Conservation (phyloP, 331 rosid genomes). For the Phaseolus coccineus region DNA sequence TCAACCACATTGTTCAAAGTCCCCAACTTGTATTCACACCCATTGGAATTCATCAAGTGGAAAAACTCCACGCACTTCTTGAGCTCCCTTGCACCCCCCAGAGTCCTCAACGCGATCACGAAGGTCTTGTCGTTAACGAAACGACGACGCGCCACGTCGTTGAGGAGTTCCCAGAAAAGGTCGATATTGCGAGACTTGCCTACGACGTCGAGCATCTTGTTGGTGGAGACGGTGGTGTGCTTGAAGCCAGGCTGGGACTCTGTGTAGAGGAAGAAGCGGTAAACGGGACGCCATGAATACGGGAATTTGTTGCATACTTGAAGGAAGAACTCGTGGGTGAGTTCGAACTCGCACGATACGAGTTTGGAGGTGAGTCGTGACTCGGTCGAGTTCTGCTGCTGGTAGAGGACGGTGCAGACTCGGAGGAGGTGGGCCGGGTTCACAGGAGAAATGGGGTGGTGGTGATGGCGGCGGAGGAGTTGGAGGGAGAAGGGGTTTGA, state of each 20-base stretch:
- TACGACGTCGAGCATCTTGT: slow-evolving; percentile 59
- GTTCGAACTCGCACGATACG: slow-evolving; percentile 55
- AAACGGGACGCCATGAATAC: slow-evolving; percentile 84
- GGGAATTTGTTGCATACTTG: slow-evolving; percentile 90
- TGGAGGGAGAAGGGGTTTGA: neutral
- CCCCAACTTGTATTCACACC: slow-evolving; percentile 58
- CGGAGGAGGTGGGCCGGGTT: slow-evolving; percentile 65
- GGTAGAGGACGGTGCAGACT: slow-evolving; percentile 76
- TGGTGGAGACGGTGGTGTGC: slow-evolving; percentile 69
- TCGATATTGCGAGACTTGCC: slow-evolving; percentile 69
- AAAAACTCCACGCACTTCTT: slow-evolving; percentile 78
- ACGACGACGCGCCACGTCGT: slow-evolving; percentile 57
- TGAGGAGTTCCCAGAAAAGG: slow-evolving; percentile 64
- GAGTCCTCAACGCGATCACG: slow-evolving; percentile 55
- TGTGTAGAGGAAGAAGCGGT: slow-evolving; percentile 64
- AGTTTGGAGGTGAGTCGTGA: slow-evolving; percentile 70
- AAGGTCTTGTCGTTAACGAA: slow-evolving; percentile 61
- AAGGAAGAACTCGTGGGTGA: slow-evolving; percentile 87
- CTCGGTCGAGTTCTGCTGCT: slow-evolving; percentile 75
- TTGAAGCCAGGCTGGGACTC: slow-evolving; percentile 51
- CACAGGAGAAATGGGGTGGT: slow-evolving; percentile 46
- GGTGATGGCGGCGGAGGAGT: slow-evolving; percentile 30
- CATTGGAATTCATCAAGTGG: slow-evolving; percentile 69
- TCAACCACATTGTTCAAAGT: slow-evolving; percentile 66
- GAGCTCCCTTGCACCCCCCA: slow-evolving; percentile 70